phyloP scores from a whole-genome alignment of 306 rosid genomes.

The Malus orientalis region DNA sequence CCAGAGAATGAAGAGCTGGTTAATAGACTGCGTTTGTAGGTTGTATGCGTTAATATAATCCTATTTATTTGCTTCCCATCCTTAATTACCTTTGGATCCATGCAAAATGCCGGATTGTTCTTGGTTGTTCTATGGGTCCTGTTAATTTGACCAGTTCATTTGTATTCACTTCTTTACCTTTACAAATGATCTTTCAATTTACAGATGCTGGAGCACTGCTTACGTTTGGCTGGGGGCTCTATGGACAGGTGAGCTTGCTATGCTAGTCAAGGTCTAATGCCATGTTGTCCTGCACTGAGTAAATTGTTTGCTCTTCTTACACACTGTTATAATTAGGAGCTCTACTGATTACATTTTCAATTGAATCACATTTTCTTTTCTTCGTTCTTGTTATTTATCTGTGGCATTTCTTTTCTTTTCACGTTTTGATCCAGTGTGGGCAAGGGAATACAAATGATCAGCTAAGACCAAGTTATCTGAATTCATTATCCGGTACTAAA shows the following conservation, averaged over 20 bases:
- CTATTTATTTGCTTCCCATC: background rate
- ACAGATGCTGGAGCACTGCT: constrained; percentile 68
- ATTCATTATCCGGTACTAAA: constrained; percentile 45
- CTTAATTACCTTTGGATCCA: background rate
- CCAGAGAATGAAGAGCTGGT: background rate
- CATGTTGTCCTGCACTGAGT: background rate
- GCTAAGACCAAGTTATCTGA: constrained; percentile 57
- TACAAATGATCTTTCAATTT: constrained; percentile 6
- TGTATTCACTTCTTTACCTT: background rate
- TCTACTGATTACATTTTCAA: background rate
- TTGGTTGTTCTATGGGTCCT: background rate
- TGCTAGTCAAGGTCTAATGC: background rate
- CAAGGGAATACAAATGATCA: constrained; percentile 72
- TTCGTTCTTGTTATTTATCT: background rate
- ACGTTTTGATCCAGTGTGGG: constrained; percentile 49
- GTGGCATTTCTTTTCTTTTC: background rate
- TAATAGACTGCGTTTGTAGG: background rate
- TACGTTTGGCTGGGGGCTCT: constrained; percentile 87
- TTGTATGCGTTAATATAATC: background rate
- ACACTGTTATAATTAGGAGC: background rate
- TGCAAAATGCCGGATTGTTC: background rate
- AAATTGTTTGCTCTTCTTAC: background rate
- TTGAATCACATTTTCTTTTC: background rate
- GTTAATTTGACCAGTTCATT: background rate
- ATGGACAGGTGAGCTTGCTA: constrained; percentile 70